These are phyloP conservation scores for Xylaria polymorpha DNA, from an alignment of 2,329 filamentous ascomycete species.

Conservation along the genomic window DNA sequence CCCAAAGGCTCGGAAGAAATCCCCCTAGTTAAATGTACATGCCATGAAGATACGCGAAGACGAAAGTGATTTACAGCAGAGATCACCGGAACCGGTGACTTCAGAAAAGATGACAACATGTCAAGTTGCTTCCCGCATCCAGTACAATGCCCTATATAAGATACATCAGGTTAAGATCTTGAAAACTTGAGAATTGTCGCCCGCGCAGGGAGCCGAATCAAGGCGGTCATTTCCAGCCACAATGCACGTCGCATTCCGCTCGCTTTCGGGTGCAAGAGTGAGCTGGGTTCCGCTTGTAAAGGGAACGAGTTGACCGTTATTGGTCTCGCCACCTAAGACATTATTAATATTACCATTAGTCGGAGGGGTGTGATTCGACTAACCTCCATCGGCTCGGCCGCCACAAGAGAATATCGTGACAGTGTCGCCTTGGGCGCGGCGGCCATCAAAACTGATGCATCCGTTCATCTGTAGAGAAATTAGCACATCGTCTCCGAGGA, in stretches of 20 bases:
- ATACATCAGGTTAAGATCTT: constrained; percentile 43
- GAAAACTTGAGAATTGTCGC: constrained; percentile 47
- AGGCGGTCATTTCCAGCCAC: constrained; percentile 53
- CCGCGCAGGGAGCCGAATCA: constrained; percentile 49
- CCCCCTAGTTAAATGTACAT: constrained; percentile 7
- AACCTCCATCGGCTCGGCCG: constrained; percentile 61
- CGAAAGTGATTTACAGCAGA: constrained; percentile 1
- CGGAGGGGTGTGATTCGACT: constrained; percentile 37
- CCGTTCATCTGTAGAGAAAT: constrained; percentile 55
- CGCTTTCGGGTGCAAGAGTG: constrained; percentile 58
- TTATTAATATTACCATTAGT: constrained; percentile 31
- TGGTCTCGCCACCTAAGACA: constrained; percentile 56
- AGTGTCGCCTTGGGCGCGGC: constrained; percentile 58
- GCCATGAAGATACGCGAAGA: not conserved
- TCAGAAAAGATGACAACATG: not conserved
- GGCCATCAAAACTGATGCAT: constrained; percentile 63
- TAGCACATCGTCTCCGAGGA: constrained; percentile 15
- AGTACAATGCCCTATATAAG: not conserved
- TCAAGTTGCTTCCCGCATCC: not conserved
- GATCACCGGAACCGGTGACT: not conserved
- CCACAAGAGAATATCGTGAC: constrained; percentile 65
- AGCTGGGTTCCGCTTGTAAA: constrained; percentile 58
- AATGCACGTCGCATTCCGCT: constrained; percentile 58
- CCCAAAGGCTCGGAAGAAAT: not conserved
- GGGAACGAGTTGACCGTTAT: constrained; percentile 62